Conservation (phyloP, 2,329 filamentous ascomycete genomes). For the Sclerotinia nivalis region DNA sequence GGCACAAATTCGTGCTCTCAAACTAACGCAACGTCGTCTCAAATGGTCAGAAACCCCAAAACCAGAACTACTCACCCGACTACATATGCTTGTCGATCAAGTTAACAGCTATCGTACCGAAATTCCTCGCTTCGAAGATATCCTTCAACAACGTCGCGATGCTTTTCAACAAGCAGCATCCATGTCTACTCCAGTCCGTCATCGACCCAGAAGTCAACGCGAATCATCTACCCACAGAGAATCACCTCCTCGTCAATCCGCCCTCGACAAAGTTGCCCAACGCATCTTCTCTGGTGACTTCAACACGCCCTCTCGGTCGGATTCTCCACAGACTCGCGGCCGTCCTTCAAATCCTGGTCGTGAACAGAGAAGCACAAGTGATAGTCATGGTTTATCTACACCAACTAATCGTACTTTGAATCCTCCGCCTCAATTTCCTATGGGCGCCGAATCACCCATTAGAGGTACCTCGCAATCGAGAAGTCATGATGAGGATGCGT, state of each 20-base stretch:
- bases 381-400: slow-evolving; percentile 34
- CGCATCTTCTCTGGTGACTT: slow-evolving; percentile 57
- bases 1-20: slow-evolving; percentile 50
- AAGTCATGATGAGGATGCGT: not conserved
- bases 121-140: slow-evolving; percentile 71
- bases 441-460: slow-evolving; percentile 31
- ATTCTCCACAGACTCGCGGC: slow-evolving; percentile 39
- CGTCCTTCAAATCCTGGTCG: slow-evolving; percentile 30
- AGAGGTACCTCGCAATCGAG: slow-evolving; percentile 33
- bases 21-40: slow-evolving; percentile 55
- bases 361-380: slow-evolving; percentile 31
- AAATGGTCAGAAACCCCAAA: slow-evolving; percentile 53
- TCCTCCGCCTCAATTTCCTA: slow-evolving; percentile 35
- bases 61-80: slow-evolving; percentile 55
- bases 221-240: slow-evolving; percentile 49
- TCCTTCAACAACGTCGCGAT: slow-evolving; percentile 65
- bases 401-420: slow-evolving; percentile 31
- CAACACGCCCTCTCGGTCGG: slow-evolving; percentile 38
- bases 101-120: slow-evolving; percentile 61
- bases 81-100: slow-evolving; percentile 63
- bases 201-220: slow-evolving; percentile 47
- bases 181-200: slow-evolving; percentile 36
- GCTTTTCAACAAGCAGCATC: slow-evolving; percentile 61
- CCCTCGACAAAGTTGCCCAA: slow-evolving; percentile 62
- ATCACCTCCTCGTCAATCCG: slow-evolving; percentile 56